These are phyloP conservation scores for Fremontodendron californicum DNA, from an alignment of 345 rosid species.

Conservation along the genomic window DNA sequence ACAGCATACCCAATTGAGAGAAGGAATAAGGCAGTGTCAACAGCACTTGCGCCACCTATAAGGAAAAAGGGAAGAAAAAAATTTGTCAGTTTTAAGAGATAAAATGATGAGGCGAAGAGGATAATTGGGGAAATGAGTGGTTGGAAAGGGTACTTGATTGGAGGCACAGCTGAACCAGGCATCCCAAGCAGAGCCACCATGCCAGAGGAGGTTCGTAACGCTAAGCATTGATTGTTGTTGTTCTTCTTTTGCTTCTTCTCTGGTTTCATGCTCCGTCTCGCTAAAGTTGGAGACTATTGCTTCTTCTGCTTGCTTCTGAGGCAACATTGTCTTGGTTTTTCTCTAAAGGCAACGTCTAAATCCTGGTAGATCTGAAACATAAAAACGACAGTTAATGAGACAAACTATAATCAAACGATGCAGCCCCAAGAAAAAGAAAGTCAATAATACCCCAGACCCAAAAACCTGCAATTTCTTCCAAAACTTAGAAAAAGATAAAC, in stretches of 20 bases:
- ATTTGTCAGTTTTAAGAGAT: neutral
- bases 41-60: conserved; percentile 91
- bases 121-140: neutral
- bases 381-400: conserved; percentile 34
- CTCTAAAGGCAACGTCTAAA: conserved; percentile 24
- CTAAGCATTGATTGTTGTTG: conserved; percentile 40
- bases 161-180: conserved; percentile 99
- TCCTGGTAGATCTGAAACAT: conserved; percentile 39
- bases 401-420: conserved; percentile 17
- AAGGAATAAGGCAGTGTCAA: conserved; percentile 93
- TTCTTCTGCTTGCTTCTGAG: conserved; percentile 85
- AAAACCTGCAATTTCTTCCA: conserved; percentile 3
- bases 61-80: neutral
- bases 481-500: conserved; percentile 1
- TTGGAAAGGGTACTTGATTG: conserved; percentile 52
- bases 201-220: conserved; percentile 81
- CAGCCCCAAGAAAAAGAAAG: conserved; percentile 33
- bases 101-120: neutral
- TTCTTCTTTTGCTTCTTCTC: conserved; percentile 31
- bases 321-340: conserved; percentile 53
- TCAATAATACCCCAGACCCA: conserved; percentile 26
- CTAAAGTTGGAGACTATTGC: conserved; percentile 63
- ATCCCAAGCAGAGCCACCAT: conserved; percentile 98
- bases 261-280: conserved; percentile 47
- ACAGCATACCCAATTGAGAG: conserved; percentile 89